These are phyloP conservation scores for Pseudozyma flocculosa DNA, from an alignment of 1,284 basidiomycete species.

Conservation along the genomic window DNA sequence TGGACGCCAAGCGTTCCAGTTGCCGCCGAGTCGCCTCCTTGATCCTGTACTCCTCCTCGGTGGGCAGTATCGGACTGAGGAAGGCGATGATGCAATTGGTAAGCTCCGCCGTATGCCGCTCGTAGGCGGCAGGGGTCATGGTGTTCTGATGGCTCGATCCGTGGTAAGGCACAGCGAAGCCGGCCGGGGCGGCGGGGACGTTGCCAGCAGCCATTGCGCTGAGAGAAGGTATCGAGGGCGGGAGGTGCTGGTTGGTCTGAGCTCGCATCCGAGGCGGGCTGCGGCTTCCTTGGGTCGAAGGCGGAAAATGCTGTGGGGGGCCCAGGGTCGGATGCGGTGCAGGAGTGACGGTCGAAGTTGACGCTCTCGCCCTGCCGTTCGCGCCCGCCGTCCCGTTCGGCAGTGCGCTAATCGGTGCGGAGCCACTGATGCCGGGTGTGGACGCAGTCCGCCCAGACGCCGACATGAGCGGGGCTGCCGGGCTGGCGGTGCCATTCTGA, in stretches of 20 bases:
- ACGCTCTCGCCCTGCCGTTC: too few species aligned
- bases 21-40: slow-evolving; percentile 95
- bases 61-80: slow-evolving; percentile 53
- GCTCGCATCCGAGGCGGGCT: slow-evolving; percentile 33
- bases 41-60: slow-evolving; percentile 56
- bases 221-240: slow-evolving; percentile 10
- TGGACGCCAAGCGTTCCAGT: slow-evolving; percentile 89
- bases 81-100: slow-evolving; percentile 54
- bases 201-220: slow-evolving; percentile 10
- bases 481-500: too few species aligned
- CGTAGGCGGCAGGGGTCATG: slow-evolving; percentile 16
- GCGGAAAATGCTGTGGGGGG: neutral
- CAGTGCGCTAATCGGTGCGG: too few species aligned
- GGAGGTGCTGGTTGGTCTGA: slow-evolving; percentile 7
- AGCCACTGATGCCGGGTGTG: too few species aligned
- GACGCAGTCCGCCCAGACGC: too few species aligned
- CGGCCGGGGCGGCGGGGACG: slow-evolving; percentile 5
- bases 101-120: slow-evolving; percentile 52
- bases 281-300: slow-evolving; percentile 14
- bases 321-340: neutral
- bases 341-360: too few species aligned
- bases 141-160: neutral
- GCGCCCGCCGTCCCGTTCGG: too few species aligned
- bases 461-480: too few species aligned
- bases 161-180: neutral